A percentile compares a stretch with the other conserved stretches of the same genome.
Conservation (phyloP, 164 flowering plant species). For the Chloranthus sessilifolius region DNA sequence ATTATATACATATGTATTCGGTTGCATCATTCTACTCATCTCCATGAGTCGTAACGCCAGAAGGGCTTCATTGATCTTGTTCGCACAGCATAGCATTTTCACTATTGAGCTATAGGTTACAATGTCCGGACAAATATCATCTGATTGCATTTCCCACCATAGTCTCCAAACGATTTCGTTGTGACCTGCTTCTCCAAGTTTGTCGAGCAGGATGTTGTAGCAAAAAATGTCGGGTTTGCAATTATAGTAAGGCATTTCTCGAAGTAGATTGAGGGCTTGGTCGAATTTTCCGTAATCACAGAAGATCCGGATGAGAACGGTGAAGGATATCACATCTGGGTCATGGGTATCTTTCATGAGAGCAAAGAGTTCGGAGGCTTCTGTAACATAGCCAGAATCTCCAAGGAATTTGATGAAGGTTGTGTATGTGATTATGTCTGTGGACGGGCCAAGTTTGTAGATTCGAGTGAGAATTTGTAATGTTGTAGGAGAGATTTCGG, state of each 20-base stretch:
- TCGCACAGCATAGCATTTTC: slow-evolving; percentile 11
- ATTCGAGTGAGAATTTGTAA: slow-evolving; percentile 18
- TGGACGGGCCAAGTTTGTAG: slow-evolving; percentile 12
- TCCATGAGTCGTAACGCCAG: slow-evolving; percentile 11
- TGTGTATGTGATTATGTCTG: slow-evolving; percentile 20
- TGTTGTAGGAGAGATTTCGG: slow-evolving; percentile 15
- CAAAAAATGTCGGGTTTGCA: slow-evolving; percentile 17
- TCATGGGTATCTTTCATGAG: slow-evolving; percentile 14
- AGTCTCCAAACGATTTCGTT: slow-evolving; percentile 5
- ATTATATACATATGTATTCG: slow-evolving; percentile 18
- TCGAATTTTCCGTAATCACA: slow-evolving; percentile 12
- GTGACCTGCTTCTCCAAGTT: slow-evolving; percentile 16
- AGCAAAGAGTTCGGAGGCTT: slow-evolving; percentile 19
- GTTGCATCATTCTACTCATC: slow-evolving; percentile 5
- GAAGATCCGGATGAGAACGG: slow-evolving; percentile 16
- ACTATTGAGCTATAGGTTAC: slow-evolving; percentile 17
- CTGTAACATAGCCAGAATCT: slow-evolving; percentile 9
- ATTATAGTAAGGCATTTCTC: slow-evolving; percentile 13
- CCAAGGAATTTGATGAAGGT: slow-evolving; percentile 20
- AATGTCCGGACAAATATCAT: slow-evolving; percentile 16
- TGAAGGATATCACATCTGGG: slow-evolving; percentile 20
- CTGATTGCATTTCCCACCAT: slow-evolving; percentile 13
- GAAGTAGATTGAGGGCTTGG: slow-evolving; percentile 13
- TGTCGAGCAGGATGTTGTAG: slow-evolving; percentile 22
- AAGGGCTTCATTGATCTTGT: slow-evolving; percentile 15